These are phyloP conservation scores for Fusarium sp. DNA, from an alignment of 2,329 filamentous ascomycete species.

Conservation along the genomic window DNA sequence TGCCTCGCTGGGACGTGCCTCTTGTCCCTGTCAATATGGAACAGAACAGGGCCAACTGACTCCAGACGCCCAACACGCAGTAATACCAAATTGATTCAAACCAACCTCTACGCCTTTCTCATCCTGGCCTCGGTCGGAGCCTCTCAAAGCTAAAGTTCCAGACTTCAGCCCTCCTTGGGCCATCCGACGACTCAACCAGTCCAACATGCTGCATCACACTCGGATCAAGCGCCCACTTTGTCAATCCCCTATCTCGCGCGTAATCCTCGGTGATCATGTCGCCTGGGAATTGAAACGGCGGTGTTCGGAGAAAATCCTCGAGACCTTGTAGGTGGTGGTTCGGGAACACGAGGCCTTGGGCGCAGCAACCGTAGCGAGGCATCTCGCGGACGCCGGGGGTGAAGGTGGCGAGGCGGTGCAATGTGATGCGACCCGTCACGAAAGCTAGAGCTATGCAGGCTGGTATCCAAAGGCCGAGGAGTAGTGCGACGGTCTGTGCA, in stretches of 20 bases:
- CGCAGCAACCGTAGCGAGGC: conserved; percentile 52
- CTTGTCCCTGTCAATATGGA: neutral
- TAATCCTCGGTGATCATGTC: conserved; percentile 51
- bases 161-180: conserved; percentile 42
- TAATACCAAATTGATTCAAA: neutral
- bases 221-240: conserved; percentile 51
- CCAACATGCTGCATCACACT: conserved; percentile 53
- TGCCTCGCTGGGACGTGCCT: neutral
- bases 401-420: conserved; percentile 38
- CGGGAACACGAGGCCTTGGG: conserved; percentile 51
- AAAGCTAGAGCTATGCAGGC: conserved; percentile 47
- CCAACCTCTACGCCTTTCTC: too few species aligned
- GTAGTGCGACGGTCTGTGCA: conserved; percentile 39
- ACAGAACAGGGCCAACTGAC: neutral
- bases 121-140: neutral
- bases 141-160: conserved; percentile 53
- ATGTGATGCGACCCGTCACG: conserved; percentile 42
- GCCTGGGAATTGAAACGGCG: conserved; percentile 48
- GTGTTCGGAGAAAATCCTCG: conserved; percentile 41
- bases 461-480: conserved; percentile 45
- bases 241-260: conserved; percentile 41
- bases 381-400: conserved; percentile 47
- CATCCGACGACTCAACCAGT: conserved; percentile 45
- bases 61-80: neutral
- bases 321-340: conserved; percentile 43